These are phyloP conservation scores for Hymenoscyphus fraxineus DNA, from an alignment of 2,329 filamentous ascomycete genomes.

Conservation along the genomic window DNA sequence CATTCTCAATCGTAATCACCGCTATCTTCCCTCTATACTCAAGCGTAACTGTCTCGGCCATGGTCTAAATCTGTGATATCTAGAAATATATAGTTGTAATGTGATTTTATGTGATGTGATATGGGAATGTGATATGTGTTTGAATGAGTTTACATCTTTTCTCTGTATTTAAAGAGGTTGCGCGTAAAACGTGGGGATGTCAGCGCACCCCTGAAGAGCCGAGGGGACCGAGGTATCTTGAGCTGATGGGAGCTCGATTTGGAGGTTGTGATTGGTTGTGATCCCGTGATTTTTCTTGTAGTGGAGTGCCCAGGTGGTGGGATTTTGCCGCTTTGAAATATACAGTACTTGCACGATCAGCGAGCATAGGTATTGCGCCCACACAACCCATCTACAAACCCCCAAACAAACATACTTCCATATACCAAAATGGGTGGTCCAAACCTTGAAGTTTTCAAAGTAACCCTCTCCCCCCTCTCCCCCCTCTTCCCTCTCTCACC, in stretches of 20 bases:
- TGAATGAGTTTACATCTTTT: too few relatives aligned
- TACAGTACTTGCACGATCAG: too few relatives aligned
- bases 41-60: conserved; percentile 37
- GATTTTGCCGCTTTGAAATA: too few relatives aligned
- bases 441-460: conserved; percentile 95
- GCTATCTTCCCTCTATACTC: conserved; percentile 68
- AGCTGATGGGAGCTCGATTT: not conserved
- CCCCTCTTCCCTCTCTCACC: conserved; percentile 7
- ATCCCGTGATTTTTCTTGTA: too few relatives aligned
- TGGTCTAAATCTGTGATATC: conserved; percentile 13
- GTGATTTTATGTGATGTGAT: too few relatives aligned
- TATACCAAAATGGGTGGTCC: conserved; percentile 64
- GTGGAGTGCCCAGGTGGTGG: too few relatives aligned
- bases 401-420: not conserved
- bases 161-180: too few relatives aligned
- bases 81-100: not conserved
- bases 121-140: too few relatives aligned
- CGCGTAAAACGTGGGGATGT: not conserved
- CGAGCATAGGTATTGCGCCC: too few relatives aligned
- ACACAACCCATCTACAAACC: not conserved
- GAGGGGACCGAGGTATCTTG: not conserved
- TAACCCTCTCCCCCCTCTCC: conserved; percentile 38
- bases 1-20: conserved; percentile 80
- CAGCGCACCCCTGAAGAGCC: not conserved
- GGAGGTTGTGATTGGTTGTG: too few relatives aligned